Evolutionary conservation across 2,329 filamentous ascomycete genomes (phyloP).

Genomic region (Aureobasidium melanogenum): DNA sequence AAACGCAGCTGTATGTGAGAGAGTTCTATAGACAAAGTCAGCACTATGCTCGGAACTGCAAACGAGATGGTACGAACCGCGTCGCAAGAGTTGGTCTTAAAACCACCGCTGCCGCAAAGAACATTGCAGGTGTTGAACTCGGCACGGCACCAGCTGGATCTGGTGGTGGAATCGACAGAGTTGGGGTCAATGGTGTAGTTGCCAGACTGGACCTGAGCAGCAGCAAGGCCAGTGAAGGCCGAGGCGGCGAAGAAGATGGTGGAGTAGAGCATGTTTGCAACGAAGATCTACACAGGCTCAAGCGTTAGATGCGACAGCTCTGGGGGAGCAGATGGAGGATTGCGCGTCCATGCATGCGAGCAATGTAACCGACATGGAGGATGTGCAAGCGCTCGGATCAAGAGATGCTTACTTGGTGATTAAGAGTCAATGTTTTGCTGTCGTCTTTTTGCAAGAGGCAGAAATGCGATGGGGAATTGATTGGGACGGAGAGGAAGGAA

Average conservation of each 20-base stretch:
- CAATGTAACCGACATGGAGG: not conserved
- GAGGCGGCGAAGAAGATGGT: slow-evolving; percentile 37
- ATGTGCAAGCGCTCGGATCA: not conserved
- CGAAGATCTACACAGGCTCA: slow-evolving; percentile 11
- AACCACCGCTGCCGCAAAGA: slow-evolving; percentile 47
- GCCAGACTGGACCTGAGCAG: slow-evolving; percentile 32
- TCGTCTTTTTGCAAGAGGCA: not conserved
- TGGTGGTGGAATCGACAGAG: slow-evolving; percentile 28
- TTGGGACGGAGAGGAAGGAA: not conserved
- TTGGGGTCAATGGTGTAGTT: slow-evolving; percentile 34
- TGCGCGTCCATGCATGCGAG: slow-evolving; percentile 8
- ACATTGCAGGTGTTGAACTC: slow-evolving; percentile 52
- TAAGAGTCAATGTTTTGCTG: slow-evolving; percentile 9
- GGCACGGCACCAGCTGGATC: slow-evolving; percentile 47
- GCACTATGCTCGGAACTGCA: not conserved
- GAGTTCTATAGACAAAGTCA: slow-evolving; percentile 25
- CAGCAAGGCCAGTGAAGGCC: slow-evolving; percentile 37
- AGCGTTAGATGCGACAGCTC: slow-evolving; percentile 9
- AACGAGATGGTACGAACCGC: slow-evolving; percentile 36
- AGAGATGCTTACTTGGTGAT: not conserved
- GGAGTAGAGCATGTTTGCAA: slow-evolving; percentile 39
- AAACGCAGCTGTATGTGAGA: slow-evolving; percentile 50
- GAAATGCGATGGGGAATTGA: not conserved
- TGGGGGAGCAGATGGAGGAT: not conserved
- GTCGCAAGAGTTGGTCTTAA: slow-evolving; percentile 44